phyloP scores from a whole-genome alignment of 176 grass and related monocot species.

The Stipa capillata region DNA sequence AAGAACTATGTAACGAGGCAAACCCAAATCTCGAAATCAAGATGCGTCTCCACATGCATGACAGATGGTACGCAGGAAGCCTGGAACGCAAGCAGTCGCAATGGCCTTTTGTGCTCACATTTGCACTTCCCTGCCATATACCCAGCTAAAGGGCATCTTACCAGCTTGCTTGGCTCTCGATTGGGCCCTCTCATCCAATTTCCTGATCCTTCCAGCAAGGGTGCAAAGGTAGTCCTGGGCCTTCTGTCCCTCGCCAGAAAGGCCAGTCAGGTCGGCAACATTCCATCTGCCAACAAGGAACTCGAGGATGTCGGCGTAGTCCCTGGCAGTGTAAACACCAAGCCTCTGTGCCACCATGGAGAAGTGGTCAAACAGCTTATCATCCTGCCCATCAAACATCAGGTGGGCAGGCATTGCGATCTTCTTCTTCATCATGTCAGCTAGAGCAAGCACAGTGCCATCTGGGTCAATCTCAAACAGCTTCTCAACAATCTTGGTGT shows the following conservation, averaged over 20 bases:
- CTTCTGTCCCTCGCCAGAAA: constrained; percentile 65
- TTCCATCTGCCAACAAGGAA: constrained; percentile 89
- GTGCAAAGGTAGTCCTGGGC: constrained; percentile 87
- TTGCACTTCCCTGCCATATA: constrained; percentile 72
- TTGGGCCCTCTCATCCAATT: constrained; percentile 76
- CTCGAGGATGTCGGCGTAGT: constrained; percentile 92
- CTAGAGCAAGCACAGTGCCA: constrained; percentile 61
- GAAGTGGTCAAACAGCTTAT: constrained; percentile 92
- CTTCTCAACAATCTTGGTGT: constrained; percentile 95
- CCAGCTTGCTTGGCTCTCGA: constrained; percentile 59
- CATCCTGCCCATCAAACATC: constrained; percentile 82
- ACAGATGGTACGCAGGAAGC: background rate
- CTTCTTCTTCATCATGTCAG: constrained; percentile 99
- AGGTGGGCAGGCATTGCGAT: constrained; percentile 94
- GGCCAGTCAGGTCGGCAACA: constrained; percentile 46
- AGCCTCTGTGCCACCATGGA: constrained; percentile 75
- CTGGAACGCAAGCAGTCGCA: background rate
- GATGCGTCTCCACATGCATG: no score
- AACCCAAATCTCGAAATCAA: constrained; percentile 1
- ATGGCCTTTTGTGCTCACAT: constrained; percentile 27
- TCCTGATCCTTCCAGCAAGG: constrained; percentile 75
- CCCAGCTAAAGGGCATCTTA: constrained; percentile 72
- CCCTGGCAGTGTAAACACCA: constrained; percentile 82
- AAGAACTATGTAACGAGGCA: background rate
- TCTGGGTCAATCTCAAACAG: constrained; percentile 89